Evolutionary conservation across 2,329 filamentous ascomycete genomes (phyloP), one percentile per base, ranked within the genome.

Genomic region (Aspergillus sp.): DNA sequence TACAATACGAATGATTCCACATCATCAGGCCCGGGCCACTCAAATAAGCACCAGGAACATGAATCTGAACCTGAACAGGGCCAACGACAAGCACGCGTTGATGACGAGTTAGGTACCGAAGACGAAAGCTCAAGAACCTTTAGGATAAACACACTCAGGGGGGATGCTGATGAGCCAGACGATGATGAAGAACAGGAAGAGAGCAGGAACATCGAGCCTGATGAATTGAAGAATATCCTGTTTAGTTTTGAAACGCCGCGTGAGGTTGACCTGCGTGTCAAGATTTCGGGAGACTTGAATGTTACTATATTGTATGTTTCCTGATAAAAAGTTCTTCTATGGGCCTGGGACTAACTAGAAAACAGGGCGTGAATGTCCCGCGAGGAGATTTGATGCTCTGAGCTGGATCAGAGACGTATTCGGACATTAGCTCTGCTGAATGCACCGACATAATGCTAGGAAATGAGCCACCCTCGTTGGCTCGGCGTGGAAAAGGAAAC

Each of bases 201-300:
- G 6, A 30, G n/a, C 24, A 41, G 49, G n/a, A 44, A 52, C 8
- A 44, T 52, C 41, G n/a, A 17, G 41, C 49, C 49, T 2, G 49
- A 52, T 11, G 39, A 52, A 30, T 32, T 52, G 26, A 18, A 43
- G 4, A 38, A 30, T 8, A 52, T 32, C 4, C 15, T 52, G 5
- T 36, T 52, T 18, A 52, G 18, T n/a, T 34, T 52, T 30, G 49
- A 52, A 22, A 44, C 26, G 41, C 49, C 49, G 24, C 49, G 39
- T 11, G 49, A 52, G 7, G 26, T 52, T 18, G 39, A 52, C 17
- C 12, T 52, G 17, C 42, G 41, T 17, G 49, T 43, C 11, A 44
- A 43, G 5, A 52, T 52, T 41, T 34, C 43, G 39, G 49, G 49
- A 8, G 49, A 52, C 15, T 52, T 52, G 8, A 52, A 43, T 15